A percentile compares a stretch with the other conserved stretches of the same genome.
Evolutionary conservation across 75 land plant genomes (phyloP).

Genomic region (Cryptomeria japonica): DNA sequence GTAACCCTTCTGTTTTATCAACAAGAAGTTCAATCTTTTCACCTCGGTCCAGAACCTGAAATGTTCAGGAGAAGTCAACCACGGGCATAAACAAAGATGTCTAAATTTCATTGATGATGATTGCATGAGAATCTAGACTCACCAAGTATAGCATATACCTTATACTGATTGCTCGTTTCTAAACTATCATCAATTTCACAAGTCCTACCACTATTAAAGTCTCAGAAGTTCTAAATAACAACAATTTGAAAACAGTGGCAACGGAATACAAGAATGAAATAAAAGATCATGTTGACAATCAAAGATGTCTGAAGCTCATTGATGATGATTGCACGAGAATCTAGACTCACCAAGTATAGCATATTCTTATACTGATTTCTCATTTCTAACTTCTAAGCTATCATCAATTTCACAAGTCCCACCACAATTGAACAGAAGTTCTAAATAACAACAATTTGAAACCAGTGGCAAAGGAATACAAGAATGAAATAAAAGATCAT

Average conservation of each 20-base stretch:
- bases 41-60: conserved; percentile 78
- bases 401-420: neutral
- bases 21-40: conserved; percentile 81
- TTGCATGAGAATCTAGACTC: neutral
- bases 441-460: neutral
- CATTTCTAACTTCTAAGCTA: neutral
- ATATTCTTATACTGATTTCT: neutral
- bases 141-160: neutral
- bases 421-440: neutral
- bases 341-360: neutral
- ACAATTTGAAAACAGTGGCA: neutral
- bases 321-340: neutral
- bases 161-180: neutral
- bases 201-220: neutral
- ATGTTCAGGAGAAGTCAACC: neutral
- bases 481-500: neutral
- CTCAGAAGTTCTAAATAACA: neutral
- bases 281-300: too few species aligned
- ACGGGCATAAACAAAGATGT: neutral
- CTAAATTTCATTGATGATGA: neutral
- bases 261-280: neutral
- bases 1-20: conserved; percentile 82
- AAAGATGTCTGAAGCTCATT: neutral
- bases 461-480: neutral
- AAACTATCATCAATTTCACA: neutral